Evolutionary conservation across 306 rosid species (phyloP), one percentile per base, ranked within the genome.

Genomic region (Vigna unguiculata): DNA sequence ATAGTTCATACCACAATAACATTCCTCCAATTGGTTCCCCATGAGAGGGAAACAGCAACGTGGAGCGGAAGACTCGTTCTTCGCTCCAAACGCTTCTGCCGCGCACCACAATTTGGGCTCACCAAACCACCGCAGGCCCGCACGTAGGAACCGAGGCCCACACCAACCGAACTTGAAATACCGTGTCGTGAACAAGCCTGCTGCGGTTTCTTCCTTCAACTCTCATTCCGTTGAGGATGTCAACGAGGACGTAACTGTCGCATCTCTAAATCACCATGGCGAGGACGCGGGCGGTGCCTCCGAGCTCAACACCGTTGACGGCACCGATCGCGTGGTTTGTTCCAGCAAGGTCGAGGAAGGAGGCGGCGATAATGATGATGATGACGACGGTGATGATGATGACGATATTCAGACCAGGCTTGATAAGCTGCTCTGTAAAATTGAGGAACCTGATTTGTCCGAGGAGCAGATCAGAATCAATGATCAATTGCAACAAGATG

Each of bases 401-500:
- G 28, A 20, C 51, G 60, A 61, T 80, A 30, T 84, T 80, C 24
- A 69, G 24, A 54, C 67, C 41, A 83, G 90, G 81, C 79, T 88
- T 66, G 91, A 77, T 70, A 80, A 82, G 83, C 67, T 90, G 59
- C 69, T 71, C 51, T 24, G 54, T 43, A 58, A 63, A 16, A 53
- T 65, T 14, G 68, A 84, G 77, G 87, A 86, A 82, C 87, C 85
- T 32, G 82, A 83, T 48, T 86, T 90, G 87, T 78, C 88, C 5
- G 89, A 83, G 19, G 89, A 93, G 73, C 89, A 85, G 81, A 81
- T 85, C 74, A 79, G 76, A 74, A 84, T 71, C 77, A 91, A 91
- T 78, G 92, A 89, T 72, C 96, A 83, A 78, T 85, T 84, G 71
- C 97, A 93, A 88, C 87, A 78, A 82, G 92, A 93, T 74, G 98